Evolutionary conservation across 257 asterid species (phyloP).

Genomic region (Parsonsia alboflavescens): DNA sequence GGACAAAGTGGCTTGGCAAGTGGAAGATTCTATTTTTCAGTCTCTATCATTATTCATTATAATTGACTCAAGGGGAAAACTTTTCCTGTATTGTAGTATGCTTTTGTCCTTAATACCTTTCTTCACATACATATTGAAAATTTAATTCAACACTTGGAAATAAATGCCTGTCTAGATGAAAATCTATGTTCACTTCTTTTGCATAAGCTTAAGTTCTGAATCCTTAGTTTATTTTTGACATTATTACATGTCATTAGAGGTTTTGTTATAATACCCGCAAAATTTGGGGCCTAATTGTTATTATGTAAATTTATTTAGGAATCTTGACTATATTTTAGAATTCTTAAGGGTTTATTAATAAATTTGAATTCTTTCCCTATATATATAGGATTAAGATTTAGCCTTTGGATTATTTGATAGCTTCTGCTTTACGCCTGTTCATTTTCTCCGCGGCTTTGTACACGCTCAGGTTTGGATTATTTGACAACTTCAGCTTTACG

Average conservation of each 20-base stretch:
- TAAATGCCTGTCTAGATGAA: neutral
- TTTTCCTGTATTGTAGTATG: neutral
- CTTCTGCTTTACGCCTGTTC: no score
- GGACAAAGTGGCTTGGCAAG: conserved; percentile 22
- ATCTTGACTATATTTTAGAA: no score
- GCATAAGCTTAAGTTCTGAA: neutral
- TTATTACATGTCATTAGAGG: neutral
- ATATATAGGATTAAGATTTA: no score
- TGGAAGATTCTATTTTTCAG: conserved; percentile 14
- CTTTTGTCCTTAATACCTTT: neutral
- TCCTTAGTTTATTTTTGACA: neutral
- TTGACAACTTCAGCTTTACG: no score
- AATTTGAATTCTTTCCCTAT: no score
- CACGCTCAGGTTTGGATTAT: no score
- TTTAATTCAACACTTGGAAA: neutral
- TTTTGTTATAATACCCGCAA: neutral
- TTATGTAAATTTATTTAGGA: no score
- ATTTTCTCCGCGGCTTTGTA: no score
- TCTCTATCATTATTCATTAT: conserved; percentile 6
- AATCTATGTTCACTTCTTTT: neutral
- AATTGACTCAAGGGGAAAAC: neutral
- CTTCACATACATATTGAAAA: neutral
- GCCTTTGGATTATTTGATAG: no score
- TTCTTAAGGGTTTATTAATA: no score
- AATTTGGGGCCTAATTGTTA: no score